These are phyloP conservation scores for Pyrenophora tritici-repentis DNA, from an alignment of 2,329 filamentous ascomycete genomes.

Conservation along the genomic window DNA sequence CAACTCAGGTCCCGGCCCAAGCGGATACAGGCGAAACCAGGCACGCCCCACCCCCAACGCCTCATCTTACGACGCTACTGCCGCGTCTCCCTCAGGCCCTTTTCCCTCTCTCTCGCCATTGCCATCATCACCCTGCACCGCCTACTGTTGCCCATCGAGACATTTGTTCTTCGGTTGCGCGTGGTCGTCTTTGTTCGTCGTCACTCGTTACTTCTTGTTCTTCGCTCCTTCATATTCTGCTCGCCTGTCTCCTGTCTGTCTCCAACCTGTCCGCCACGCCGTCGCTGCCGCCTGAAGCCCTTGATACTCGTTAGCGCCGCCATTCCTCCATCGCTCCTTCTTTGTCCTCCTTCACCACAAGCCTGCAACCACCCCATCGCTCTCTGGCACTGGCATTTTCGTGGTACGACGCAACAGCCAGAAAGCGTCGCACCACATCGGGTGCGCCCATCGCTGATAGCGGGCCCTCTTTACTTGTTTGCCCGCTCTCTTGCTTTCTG, in stretches of 20 bases:
- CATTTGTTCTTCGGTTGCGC: slow-evolving; percentile 4
- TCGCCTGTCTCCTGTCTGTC: not conserved
- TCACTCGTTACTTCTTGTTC: slow-evolving; percentile 19
- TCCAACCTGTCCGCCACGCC: not conserved
- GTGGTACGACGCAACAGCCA: not conserved
- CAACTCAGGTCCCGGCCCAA: slow-evolving; percentile 19
- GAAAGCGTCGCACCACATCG: slow-evolving; percentile 10
- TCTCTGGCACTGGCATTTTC: slow-evolving; percentile 6
- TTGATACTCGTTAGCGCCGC: slow-evolving; percentile 12
- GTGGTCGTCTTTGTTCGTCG: slow-evolving; percentile 8
- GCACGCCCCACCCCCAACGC: slow-evolving; percentile 21
- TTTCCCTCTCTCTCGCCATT: not conserved
- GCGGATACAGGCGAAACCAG: slow-evolving; percentile 25
- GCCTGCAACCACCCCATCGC: slow-evolving; percentile 1
- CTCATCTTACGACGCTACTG: slow-evolving; percentile 15
- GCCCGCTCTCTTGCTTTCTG: not conserved
- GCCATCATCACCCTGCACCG: slow-evolving; percentile 2
- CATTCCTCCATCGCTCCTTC: slow-evolving; percentile 8
- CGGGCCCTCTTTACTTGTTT: slow-evolving; percentile 7
- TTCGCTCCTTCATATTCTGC: not conserved
- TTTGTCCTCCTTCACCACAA: slow-evolving; percentile 18
- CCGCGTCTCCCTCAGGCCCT: slow-evolving; percentile 6
- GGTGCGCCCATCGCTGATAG: slow-evolving; percentile 13
- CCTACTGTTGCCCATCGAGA: slow-evolving; percentile 1
- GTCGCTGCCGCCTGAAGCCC: not conserved